phyloP scores from a whole-genome alignment of 2,329 filamentous ascomycete species.

The Colletotrichum abscissum region DNA sequence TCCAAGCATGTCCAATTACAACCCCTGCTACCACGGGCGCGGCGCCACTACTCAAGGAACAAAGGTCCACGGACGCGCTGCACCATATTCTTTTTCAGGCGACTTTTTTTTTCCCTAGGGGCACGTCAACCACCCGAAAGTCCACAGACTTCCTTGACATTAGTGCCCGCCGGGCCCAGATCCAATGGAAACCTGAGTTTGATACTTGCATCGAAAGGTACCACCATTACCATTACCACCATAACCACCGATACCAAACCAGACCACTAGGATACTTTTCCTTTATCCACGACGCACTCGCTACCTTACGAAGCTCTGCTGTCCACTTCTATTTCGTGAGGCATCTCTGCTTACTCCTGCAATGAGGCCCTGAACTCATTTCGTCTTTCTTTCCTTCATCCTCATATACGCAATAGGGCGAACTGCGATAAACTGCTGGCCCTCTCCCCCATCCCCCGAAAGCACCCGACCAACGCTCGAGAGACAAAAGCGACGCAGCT shows the following conservation, averaged over 20 bases:
- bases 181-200: background rate
- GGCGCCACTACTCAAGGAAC: constrained; percentile 13
- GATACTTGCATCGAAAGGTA: background rate
- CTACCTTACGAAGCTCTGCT: background rate
- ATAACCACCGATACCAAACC: background rate
- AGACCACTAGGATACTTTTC: background rate
- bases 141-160: background rate
- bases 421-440: constrained; percentile 5
- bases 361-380: constrained; percentile 17
- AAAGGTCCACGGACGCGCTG: background rate
- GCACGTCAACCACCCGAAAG: background rate
- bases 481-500: constrained; percentile 4
- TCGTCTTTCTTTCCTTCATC: background rate
- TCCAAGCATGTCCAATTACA: constrained; percentile 12
- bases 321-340: background rate
- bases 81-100: constrained; percentile 2
- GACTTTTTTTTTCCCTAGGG: constrained; percentile 15
- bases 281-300: background rate
- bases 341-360: constrained; percentile 1
- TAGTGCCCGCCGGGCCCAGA: constrained; percentile 22
- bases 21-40: constrained; percentile 21
- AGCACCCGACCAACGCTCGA: constrained; percentile 5
- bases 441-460: no score
- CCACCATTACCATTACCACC: constrained; percentile 5
- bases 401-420: background rate